phyloP scores from a whole-genome alignment of 1,284 basidiomycete genomes.

The Fomitopsis schrenkii region DNA sequence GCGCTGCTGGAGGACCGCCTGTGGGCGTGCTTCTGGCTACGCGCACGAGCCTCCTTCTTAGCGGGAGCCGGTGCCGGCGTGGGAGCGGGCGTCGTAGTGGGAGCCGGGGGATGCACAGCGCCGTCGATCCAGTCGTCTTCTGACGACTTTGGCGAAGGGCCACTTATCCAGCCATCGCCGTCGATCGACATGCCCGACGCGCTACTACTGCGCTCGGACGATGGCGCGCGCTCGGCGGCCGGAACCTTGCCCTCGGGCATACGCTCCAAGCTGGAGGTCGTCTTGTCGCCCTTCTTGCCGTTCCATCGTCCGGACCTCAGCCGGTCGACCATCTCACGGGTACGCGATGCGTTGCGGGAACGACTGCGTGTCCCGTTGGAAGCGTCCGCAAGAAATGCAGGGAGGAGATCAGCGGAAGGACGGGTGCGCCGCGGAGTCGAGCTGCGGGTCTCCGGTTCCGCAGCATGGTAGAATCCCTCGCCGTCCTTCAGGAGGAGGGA shows the following conservation, averaged over 20 bases:
- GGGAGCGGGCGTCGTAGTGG: not conserved
- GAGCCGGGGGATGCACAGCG: not conserved
- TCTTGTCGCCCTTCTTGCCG: slow-evolving; percentile 13
- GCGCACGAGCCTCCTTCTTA: slow-evolving; percentile 5
- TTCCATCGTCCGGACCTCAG: slow-evolving; percentile 20
- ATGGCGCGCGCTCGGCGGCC: not conserved
- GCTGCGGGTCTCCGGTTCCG: slow-evolving; percentile 18
- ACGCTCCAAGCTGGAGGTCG: not conserved
- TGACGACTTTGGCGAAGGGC: slow-evolving; percentile 6
- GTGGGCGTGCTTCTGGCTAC: slow-evolving; percentile 14
- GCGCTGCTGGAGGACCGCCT: slow-evolving; percentile 19
- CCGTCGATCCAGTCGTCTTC: slow-evolving; percentile 22
- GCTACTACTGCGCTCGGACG: not conserved
- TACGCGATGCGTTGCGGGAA: slow-evolving; percentile 22
- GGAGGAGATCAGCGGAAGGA: slow-evolving; percentile 21
- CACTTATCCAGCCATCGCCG: slow-evolving; percentile 14
- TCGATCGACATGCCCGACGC: slow-evolving; percentile 2
- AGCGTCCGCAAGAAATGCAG: slow-evolving; percentile 23
- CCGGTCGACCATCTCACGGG: slow-evolving; percentile 30
- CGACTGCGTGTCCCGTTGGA: slow-evolving; percentile 13
- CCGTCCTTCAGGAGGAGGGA: slow-evolving; percentile 29
- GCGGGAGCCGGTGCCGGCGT: not conserved
- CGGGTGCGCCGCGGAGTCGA: slow-evolving; percentile 20
- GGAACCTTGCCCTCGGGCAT: not conserved
- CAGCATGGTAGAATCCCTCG: slow-evolving; percentile 27